Percentiles rank a stretch among this genome's conserved stretches.
Evolutionary conservation across 2,329 filamentous ascomycete genomes (phyloP).

Genomic region (Aspergillus pseudonomiae): DNA sequence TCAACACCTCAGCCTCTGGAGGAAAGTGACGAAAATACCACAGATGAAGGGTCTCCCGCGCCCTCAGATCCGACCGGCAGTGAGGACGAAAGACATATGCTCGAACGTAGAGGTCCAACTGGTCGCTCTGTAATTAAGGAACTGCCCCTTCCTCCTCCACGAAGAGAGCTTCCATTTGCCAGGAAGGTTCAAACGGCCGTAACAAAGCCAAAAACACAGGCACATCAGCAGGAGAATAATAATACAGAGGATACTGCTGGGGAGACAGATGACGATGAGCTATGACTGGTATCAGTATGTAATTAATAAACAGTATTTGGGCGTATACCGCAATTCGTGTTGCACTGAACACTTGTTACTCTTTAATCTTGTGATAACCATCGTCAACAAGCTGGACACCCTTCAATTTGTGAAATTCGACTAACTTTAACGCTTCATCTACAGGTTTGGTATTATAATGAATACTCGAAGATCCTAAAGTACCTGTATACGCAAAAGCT

Average conservation of each 20-base stretch:
- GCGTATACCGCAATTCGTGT: not conserved
- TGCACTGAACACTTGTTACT: not conserved
- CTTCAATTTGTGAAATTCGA: not conserved
- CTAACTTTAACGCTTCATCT: not conserved
- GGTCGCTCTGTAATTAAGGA: constrained; percentile 15
- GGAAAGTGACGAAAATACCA: constrained; percentile 33
- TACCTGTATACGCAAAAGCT: constrained; percentile 17
- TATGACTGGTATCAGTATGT: constrained; percentile 24
- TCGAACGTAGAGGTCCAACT: not conserved
- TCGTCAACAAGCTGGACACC: not conserved
- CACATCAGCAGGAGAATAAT: constrained; percentile 15
- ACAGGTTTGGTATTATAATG: not conserved
- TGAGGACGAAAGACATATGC: constrained; percentile 6
- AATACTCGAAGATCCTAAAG: not conserved
- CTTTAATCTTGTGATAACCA: not conserved
- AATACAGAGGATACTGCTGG: constrained; percentile 33
- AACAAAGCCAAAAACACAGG: not conserved
- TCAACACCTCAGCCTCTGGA: constrained; percentile 39
- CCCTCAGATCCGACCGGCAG: not conserved
- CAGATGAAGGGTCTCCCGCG: constrained; percentile 30
- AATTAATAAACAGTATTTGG: not conserved
- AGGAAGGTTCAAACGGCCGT: constrained; percentile 21
- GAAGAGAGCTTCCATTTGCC: constrained; percentile 46
- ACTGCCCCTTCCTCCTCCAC: constrained; percentile 38
- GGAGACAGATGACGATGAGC: constrained; percentile 48